Percentiles rank a stretch among this genome's conserved stretches.
Conservation (phyloP, 805 yeast genomes). For the Sugiyamaella qingdaonensis region DNA sequence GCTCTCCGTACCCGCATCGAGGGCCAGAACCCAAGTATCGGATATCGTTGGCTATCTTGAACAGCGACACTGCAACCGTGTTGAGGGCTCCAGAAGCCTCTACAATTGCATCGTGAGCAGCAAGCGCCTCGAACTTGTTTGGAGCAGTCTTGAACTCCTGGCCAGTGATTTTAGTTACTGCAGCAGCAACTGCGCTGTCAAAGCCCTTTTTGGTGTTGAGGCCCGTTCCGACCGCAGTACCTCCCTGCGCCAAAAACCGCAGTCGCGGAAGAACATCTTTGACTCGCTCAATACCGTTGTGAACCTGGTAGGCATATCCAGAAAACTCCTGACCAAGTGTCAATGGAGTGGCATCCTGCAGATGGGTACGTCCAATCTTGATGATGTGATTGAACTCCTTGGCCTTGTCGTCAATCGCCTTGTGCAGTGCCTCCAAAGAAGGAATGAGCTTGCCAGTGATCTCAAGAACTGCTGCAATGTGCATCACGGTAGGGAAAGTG, state of each 20-base stretch:
- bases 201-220: slow-evolving; percentile 90
- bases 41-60: slow-evolving; percentile 96
- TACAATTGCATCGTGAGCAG: slow-evolving; percentile 97
- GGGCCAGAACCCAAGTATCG: slow-evolving; percentile 99
- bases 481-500: slow-evolving; percentile 99
- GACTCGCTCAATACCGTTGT: slow-evolving; percentile 85
- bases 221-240: slow-evolving; percentile 99
- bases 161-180: slow-evolving; percentile 83
- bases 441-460: slow-evolving; percentile 74
- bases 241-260: slow-evolving; percentile 92
- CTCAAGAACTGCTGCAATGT: slow-evolving; percentile 95
- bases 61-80: slow-evolving; percentile 89
- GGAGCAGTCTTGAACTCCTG: slow-evolving; percentile 90
- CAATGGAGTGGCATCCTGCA: slow-evolving; percentile 98
- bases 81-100: slow-evolving; percentile 97
- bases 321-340: slow-evolving; percentile 97
- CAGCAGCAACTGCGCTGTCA: slow-evolving; percentile 79
- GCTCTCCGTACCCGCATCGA: slow-evolving; percentile 98
- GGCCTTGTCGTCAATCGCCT: slow-evolving; percentile 70
- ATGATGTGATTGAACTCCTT: slow-evolving; percentile 85
- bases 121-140: slow-evolving; percentile 97
- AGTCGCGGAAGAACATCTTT: slow-evolving; percentile 72
- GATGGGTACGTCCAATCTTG: slow-evolving; percentile 98
- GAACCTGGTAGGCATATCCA: slow-evolving; percentile 91
- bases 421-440: slow-evolving; percentile 69